Conservation (phyloP, 2,329 filamentous ascomycete species). For the Monilinia fructigena region DNA sequence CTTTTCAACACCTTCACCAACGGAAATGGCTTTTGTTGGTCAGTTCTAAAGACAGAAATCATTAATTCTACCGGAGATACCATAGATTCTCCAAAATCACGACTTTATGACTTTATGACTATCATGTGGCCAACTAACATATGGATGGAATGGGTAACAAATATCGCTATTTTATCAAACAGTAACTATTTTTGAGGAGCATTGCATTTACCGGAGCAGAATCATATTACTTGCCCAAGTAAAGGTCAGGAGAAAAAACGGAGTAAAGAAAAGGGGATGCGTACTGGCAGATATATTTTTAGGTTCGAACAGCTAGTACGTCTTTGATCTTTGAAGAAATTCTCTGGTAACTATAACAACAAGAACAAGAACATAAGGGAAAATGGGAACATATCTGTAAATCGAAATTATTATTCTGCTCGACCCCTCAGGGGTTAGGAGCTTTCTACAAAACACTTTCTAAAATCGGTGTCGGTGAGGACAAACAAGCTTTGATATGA, state of each 20-base stretch:
- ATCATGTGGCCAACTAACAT: background rate
- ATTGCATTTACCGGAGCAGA: slow-evolving; percentile 8
- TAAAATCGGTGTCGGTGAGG: slow-evolving; percentile 11
- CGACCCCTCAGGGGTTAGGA: background rate
- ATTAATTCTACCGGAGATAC: slow-evolving; percentile 2
- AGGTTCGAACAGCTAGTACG: slow-evolving; percentile 1
- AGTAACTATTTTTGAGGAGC: slow-evolving; percentile 12
- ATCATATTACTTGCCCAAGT: slow-evolving; percentile 1
- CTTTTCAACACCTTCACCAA: background rate
- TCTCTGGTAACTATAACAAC: background rate
- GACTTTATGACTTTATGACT: slow-evolving; percentile 13
- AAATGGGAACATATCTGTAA: slow-evolving; percentile 16
- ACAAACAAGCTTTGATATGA: slow-evolving; percentile 14
- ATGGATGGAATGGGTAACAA: slow-evolving; percentile 11
- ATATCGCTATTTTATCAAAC: slow-evolving; percentile 20
- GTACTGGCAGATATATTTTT: slow-evolving; percentile 20
- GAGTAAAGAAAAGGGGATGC: background rate
- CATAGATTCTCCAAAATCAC: background rate
- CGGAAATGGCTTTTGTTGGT: background rate
- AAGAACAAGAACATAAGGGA: background rate
- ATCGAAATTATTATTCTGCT: slow-evolving; percentile 17
- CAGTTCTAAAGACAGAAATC: slow-evolving; percentile 6
- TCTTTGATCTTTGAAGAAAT: slow-evolving; percentile 1
- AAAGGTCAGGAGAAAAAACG: background rate
- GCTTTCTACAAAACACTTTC: background rate